Evolutionary conservation across 768 basidiomycete genomes (phyloP).

Genomic region (Serendipita sp.): DNA sequence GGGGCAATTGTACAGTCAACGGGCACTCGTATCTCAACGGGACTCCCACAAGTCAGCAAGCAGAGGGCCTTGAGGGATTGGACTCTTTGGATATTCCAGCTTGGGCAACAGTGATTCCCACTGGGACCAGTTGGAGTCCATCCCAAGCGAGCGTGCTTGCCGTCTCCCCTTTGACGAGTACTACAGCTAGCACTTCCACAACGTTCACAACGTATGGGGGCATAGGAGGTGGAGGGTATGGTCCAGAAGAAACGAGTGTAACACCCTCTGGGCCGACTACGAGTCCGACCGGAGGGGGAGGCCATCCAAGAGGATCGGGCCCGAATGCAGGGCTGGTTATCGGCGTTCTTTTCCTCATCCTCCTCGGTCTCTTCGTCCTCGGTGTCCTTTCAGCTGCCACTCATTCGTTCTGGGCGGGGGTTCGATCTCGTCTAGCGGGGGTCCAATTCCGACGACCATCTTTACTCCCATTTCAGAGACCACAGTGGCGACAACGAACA

Average conservation of each 20-base stretch:
- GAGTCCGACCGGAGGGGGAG: neutral
- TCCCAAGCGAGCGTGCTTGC: neutral
- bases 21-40: neutral
- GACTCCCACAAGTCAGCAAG: neutral
- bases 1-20: neutral
- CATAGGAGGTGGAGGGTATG: neutral
- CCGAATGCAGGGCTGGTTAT: neutral
- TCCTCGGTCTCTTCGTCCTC: neutral
- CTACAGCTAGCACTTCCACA: neutral
- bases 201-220: neutral
- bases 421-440: no score
- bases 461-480: no score
- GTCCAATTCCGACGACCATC: no score
- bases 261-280: neutral
- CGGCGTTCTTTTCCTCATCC: neutral
- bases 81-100: neutral
- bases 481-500: no score
- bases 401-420: no score
- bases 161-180: neutral
- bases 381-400: no score
- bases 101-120: neutral
- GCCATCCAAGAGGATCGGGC: no score
- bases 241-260: neutral
- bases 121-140: neutral
- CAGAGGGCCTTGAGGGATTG: neutral